phyloP scores from a whole-genome alignment of 306 rosid genomes.

The Castanospermum australe region DNA sequence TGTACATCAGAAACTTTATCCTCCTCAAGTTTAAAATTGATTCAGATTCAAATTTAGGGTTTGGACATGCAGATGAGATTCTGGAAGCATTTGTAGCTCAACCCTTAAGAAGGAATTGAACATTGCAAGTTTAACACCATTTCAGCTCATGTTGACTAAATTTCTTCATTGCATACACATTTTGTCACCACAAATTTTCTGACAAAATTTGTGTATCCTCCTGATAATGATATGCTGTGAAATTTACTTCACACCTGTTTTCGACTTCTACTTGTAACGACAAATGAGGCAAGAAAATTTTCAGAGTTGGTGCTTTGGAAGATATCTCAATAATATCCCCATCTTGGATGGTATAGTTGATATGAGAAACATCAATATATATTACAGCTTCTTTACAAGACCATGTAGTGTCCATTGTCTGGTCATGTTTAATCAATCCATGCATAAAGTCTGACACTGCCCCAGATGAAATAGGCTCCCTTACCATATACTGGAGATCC shows the following conservation, averaged over 20 bases:
- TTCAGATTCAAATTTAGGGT: background rate
- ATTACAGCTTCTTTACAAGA: conserved; percentile 57
- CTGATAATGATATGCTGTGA: background rate
- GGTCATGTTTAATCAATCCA: conserved; percentile 48
- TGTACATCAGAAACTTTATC: background rate
- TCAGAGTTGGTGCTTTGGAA: conserved; percentile 67
- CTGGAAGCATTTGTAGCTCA: background rate
- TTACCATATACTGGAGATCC: conserved; percentile 87
- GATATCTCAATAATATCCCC: conserved; percentile 75
- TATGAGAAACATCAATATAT: conserved; percentile 78
- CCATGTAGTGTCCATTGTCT: conserved; percentile 57
- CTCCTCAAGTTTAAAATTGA: background rate
- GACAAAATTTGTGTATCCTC: background rate
- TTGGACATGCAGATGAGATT: background rate
- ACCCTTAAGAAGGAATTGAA: background rate
- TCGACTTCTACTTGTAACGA: conserved; percentile 34
- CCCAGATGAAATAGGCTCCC: conserved; percentile 76
- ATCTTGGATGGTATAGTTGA: conserved; percentile 42
- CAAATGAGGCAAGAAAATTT: conserved; percentile 63
- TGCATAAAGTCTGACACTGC: conserved; percentile 53
- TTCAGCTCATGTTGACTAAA: conserved; percentile 4
- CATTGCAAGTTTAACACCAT: conserved; percentile 11
- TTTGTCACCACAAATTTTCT: conserved; percentile 13
- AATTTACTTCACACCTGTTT: conserved; percentile 18
- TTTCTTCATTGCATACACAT: background rate